A percentile compares a stretch with the other conserved stretches of the same genome.
Evolutionary conservation across 2,329 filamentous ascomycete species (phyloP).

Genomic region (Fusarium torreyae): DNA sequence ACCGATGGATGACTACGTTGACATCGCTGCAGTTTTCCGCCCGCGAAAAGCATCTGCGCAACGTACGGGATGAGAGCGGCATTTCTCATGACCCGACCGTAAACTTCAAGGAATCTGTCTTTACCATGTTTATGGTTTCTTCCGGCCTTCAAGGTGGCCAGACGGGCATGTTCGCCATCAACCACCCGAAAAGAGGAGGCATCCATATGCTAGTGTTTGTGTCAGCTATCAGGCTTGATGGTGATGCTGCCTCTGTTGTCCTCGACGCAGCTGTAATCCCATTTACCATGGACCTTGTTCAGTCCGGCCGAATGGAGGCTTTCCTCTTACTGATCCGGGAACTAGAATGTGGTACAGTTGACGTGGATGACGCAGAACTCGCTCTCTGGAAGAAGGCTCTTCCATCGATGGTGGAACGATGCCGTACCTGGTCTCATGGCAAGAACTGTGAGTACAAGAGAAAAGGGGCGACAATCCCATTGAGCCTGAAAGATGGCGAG

Average conservation of each 20-base stretch:
- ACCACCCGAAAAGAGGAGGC: slow-evolving; percentile 55
- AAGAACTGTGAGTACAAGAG: slow-evolving; percentile 61
- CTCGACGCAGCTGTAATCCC: slow-evolving; percentile 65
- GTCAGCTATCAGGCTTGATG: slow-evolving; percentile 62
- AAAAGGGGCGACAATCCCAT: slow-evolving; percentile 55
- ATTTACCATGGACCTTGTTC: slow-evolving; percentile 56
- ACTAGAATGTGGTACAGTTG: slow-evolving; percentile 57
- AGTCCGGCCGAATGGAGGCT: slow-evolving; percentile 52
- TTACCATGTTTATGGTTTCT: slow-evolving; percentile 63
- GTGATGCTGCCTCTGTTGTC: slow-evolving; percentile 58
- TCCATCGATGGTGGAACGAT: slow-evolving; percentile 63
- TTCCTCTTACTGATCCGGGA: slow-evolving; percentile 58
- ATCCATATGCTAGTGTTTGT: slow-evolving; percentile 60
- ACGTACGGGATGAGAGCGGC: slow-evolving; percentile 41
- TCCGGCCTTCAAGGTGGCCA: slow-evolving; percentile 63
- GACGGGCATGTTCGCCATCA: slow-evolving; percentile 62
- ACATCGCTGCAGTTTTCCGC: slow-evolving; percentile 59
- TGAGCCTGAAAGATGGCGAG: slow-evolving; percentile 55
- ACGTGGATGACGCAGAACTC: slow-evolving; percentile 71
- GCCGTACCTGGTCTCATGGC: slow-evolving; percentile 63
- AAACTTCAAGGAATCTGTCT: slow-evolving; percentile 66
- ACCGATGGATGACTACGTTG: slow-evolving; percentile 59
- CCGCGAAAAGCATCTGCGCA: slow-evolving; percentile 58
- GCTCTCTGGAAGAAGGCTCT: slow-evolving; percentile 64
- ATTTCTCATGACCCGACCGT: slow-evolving; percentile 54